A percentile compares a stretch with the other conserved stretches of the same genome.
Evolutionary conservation across 2,329 filamentous ascomycete genomes (phyloP).

Genomic region (Stagonosporopsis vannaccii): DNA sequence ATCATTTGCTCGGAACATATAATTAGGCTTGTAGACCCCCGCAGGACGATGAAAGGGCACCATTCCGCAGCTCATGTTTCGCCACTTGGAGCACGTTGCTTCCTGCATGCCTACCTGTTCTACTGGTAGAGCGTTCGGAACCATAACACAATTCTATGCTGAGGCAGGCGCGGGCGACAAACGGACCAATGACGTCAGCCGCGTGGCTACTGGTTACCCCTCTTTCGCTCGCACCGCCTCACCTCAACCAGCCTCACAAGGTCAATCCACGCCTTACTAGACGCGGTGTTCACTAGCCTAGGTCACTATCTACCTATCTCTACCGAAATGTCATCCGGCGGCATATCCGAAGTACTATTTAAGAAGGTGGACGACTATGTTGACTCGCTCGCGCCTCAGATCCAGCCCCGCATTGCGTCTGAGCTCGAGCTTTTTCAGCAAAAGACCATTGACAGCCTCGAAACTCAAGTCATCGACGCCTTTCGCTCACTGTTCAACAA

Average conservation of each 20-base stretch:
- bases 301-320: neutral
- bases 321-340: conserved; percentile 26
- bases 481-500: conserved; percentile 40
- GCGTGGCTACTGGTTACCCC: conserved; percentile 2
- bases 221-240: conserved; percentile 12
- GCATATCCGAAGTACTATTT: conserved; percentile 34
- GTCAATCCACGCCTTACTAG: conserved; percentile 14
- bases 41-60: too few relatives aligned
- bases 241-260: conserved; percentile 2
- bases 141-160: too few relatives aligned
- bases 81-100: too few relatives aligned
- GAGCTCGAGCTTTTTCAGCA: conserved; percentile 42
- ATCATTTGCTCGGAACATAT: too few relatives aligned
- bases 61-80: too few relatives aligned
- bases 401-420: conserved; percentile 41
- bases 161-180: neutral
- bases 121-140: too few relatives aligned
- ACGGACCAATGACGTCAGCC: conserved; percentile 1
- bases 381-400: conserved; percentile 41
- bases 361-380: conserved; percentile 42
- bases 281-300: conserved; percentile 6
- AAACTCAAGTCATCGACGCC: conserved; percentile 39
- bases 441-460: conserved; percentile 42
- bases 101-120: too few relatives aligned
- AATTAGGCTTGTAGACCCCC: too few relatives aligned